Base-by-base conservation (phyloP, 352 stramenopile species). In the Pythium myriotylum region DNA sequence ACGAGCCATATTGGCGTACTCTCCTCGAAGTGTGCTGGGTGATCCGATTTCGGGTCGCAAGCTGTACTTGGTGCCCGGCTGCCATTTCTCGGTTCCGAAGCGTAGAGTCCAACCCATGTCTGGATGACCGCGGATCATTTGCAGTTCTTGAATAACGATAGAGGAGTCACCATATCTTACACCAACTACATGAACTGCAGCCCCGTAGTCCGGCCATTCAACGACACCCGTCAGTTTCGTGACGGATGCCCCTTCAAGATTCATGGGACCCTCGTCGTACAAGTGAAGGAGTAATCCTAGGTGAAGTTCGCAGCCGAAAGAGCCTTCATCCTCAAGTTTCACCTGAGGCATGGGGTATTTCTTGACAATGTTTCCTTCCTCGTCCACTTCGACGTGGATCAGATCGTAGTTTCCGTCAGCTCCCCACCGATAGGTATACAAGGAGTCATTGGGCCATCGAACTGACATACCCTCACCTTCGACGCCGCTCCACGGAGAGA, bases 401-500 rank as follows among this genome's bases (percentile, higher is more conserved):
- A 95, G 57, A 42, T 96, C 88, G 43, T 91, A 95, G 51, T 95
- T 92, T 10, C 87, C 89, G 39, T 96, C 89, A 22, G 85, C 86
- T 48, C 87, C 89, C 84, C 86, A 96, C 27, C 88, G 81, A 48
- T 96, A 96, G 7, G 87, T 96, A 68, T 95, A 96, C 27, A 96
- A 53, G 0, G 86, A 88, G 68, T 95, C 87, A 37, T 94, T 96
- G 4, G 87, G 84, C 87, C 87, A 96, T 26, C 87, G 84, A 19
- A 96, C 87, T 23, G 84, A 93, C 84, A 96, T 94, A 4, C 87
- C 87, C 74, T 96, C 87, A 17, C 87, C 87, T 72, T 96, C 87
- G 2, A 96, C 76, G 13, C 87, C 87, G 72, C 87, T 96, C 87
- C 87, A 96, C 0, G 87, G 87, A 16, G 85, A 94, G 4, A 96